Conservation (phyloP, 352 stramenopile genomes). For the Pythium dissotocum region DNA sequence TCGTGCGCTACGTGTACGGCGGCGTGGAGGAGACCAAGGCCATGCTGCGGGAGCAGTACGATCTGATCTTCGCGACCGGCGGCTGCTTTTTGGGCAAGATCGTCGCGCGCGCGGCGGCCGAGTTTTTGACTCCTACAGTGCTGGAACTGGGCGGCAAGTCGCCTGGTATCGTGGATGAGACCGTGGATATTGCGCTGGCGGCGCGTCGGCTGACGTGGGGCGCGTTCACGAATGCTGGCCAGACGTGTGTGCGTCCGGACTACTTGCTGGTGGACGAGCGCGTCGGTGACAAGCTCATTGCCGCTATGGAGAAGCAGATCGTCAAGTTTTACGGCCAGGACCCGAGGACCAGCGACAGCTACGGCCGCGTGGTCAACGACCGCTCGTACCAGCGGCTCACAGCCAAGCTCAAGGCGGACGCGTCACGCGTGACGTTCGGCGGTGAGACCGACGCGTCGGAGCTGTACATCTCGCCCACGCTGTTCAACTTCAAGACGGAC, state of each 20-base stretch:
- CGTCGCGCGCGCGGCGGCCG: constrained; percentile 88
- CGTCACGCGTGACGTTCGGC: constrained; percentile 57
- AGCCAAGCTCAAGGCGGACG: constrained; percentile 31
- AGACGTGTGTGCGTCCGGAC: constrained; percentile 94
- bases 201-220: constrained; percentile 84
- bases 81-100: constrained; percentile 86
- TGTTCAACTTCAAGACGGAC: constrained; percentile 84
- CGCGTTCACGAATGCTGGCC: constrained; percentile 90
- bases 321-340: constrained; percentile 57
- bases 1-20: constrained; percentile 84
- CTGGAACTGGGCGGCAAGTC: constrained; percentile 96
- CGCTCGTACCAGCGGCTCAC: constrained; percentile 56
- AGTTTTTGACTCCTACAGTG: constrained; percentile 93
- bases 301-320: constrained; percentile 37
- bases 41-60: constrained; percentile 74
- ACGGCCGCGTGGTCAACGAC: constrained; percentile 75
- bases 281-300: constrained; percentile 66
- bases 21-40: constrained; percentile 79
- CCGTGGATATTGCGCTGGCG: constrained; percentile 51
- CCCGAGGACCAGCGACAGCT: constrained; percentile 43
- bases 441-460: constrained; percentile 67
- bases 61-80: constrained; percentile 87
- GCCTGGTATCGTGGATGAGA: constrained; percentile 83
- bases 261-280: constrained; percentile 90
- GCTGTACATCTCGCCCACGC: constrained; percentile 82